Percentiles rank a stretch among this genome's conserved stretches.
phyloP scores from a whole-genome alignment of 768 basidiomycete species.

The Lepiota subincarnata region DNA sequence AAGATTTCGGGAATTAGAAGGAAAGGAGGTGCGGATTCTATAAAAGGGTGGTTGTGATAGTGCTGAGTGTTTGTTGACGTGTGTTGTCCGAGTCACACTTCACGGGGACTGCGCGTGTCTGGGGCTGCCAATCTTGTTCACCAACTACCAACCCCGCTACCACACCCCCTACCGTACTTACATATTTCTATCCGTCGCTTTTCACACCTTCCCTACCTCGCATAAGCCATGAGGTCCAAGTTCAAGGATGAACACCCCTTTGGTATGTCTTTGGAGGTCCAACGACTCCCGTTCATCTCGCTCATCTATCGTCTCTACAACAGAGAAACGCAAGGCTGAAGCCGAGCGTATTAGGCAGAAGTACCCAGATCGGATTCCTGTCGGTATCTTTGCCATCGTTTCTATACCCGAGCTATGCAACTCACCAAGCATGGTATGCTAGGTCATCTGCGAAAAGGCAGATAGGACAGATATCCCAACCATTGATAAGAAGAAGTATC shows the following conservation, averaged over 20 bases:
- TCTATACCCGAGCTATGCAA: neutral
- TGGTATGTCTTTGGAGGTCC: conserved; percentile 51
- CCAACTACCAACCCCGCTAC: conserved; percentile 14
- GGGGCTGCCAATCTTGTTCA: conserved; percentile 21
- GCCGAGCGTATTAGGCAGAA: conserved; percentile 98
- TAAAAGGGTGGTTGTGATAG: conserved; percentile 7
- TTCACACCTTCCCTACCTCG: conserved; percentile 4
- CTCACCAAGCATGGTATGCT: conserved; percentile 13
- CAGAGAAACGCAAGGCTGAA: conserved; percentile 99
- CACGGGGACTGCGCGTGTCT: conserved; percentile 39
- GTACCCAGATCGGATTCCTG: conserved; percentile 97
- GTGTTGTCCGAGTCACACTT: conserved; percentile 30
- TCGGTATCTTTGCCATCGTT: conserved; percentile 37
- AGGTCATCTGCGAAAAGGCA: conserved; percentile 99
- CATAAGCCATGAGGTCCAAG: conserved; percentile 75
- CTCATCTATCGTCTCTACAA: conserved; percentile 26
- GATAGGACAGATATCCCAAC: conserved; percentile 98
- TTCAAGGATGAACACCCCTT: conserved; percentile 99
- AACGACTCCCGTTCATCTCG: conserved; percentile 19
- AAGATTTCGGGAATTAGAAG: neutral
- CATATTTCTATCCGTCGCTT: conserved; percentile 2
- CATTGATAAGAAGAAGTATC: conserved; percentile 99
- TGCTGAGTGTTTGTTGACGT: conserved; percentile 28
- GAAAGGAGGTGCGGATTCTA: conserved; percentile 1
- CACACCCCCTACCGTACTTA: conserved; percentile 11